These are phyloP conservation scores for Nemania abortiva DNA, from an alignment of 2,329 filamentous ascomycete genomes.

Conservation along the genomic window DNA sequence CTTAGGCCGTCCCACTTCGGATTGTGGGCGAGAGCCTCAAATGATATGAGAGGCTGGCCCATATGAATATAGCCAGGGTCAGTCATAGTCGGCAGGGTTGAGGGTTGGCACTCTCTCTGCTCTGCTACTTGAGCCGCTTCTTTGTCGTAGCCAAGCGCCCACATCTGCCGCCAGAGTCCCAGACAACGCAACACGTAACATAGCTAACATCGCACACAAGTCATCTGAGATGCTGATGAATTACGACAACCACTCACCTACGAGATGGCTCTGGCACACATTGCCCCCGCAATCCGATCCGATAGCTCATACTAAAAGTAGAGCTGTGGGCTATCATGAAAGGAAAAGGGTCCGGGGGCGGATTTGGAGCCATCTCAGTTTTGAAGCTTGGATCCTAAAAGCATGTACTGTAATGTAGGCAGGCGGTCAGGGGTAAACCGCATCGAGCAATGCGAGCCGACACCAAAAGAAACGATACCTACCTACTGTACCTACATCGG, in stretches of 20 bases:
- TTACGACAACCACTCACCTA: not conserved
- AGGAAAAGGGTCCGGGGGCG: not conserved
- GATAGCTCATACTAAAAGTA: not conserved
- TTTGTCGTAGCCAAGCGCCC: slow-evolving; percentile 25
- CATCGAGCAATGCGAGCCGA: not conserved
- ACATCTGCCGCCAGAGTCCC: slow-evolving; percentile 9
- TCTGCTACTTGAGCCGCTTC: not conserved
- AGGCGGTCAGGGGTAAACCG: not conserved
- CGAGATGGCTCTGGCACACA: not conserved
- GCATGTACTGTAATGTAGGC: not conserved
- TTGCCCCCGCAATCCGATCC: not conserved
- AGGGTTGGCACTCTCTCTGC: not conserved
- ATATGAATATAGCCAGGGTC: slow-evolving; percentile 27
- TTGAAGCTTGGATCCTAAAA: slow-evolving; percentile 35
- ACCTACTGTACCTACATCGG: not conserved
- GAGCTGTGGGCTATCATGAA: not conserved
- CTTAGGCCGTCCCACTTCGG: slow-evolving; percentile 25
- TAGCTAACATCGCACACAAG: not conserved
- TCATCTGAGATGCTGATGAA: not conserved
- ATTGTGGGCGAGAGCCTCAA: slow-evolving; percentile 32
- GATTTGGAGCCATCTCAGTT: slow-evolving; percentile 34
- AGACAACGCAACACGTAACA: not conserved
- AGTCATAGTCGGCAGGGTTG: not conserved
- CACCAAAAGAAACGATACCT: not conserved
- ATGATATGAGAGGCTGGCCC: slow-evolving; percentile 25